Base-by-base conservation (phyloP, 768 basidiomycete species). In the Leccinum fibrillosum region DNA sequence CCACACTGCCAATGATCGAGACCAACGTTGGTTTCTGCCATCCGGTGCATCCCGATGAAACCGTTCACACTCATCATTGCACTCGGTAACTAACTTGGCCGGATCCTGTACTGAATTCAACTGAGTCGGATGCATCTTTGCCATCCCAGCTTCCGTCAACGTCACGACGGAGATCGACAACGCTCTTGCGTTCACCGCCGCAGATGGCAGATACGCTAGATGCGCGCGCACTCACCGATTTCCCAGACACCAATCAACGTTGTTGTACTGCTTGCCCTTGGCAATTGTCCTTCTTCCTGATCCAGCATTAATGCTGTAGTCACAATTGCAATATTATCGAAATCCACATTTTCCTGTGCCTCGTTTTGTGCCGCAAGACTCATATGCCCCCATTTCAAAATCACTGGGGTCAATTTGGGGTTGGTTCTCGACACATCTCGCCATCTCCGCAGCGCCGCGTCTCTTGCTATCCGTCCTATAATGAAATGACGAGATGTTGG, bases 401-500 rank as follows among this genome's bases (percentile, higher is more conserved):
- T 58, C 53, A 2, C 4, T 42, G 55, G 49, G 37, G 52, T 39
- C 52, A 42, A 49, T 59, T 55, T 49, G 49, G 45, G 48, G 17
- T 51, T n/a, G 59, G 37, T 66, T 58, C 63, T 65, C 45, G 54
- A 59, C 55, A 15, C 59, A 58, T 68, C 64, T 56, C 34, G 49
- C 65, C 68, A 68, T 69, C 61, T 70, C 66, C 67, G 63, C 66
- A 65, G 42, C 54, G 52, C 65, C 65, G 39, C 39, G 58, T 67
- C 53, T 54, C 21, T 54, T 8, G 45, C 12, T 23, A 47, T 17
- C 47, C 56, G 50, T 47, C 57, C 34, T 48, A 62, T 60, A 62
- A 69, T 67, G 67, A 69, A 66, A 58, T 68, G 48, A 69, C 67
- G 67, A 64, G 64, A 69, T 54, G 15, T 52, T 54, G 64, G 12